phyloP scores from a whole-genome alignment of 2,329 filamentous ascomycete species.

The Pseudogymnoascus sp. region DNA sequence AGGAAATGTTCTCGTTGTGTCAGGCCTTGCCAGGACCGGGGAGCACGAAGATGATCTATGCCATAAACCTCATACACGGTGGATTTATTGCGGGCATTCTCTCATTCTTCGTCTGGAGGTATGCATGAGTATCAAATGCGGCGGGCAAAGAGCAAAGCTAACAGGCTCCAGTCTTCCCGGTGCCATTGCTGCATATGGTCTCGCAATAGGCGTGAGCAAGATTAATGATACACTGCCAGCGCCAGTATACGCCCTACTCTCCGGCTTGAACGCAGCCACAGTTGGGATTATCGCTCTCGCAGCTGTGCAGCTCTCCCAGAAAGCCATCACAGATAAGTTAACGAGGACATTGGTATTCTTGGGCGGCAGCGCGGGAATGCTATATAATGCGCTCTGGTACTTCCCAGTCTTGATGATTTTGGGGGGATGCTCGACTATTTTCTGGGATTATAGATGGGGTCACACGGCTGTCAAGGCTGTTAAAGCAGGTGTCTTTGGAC shows the following conservation, averaged over 20 bases:
- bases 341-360: constrained; percentile 60
- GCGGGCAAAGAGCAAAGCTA: constrained; percentile 30
- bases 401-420: constrained; percentile 59
- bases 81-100: constrained; percentile 53
- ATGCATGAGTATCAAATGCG: not conserved
- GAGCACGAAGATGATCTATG: constrained; percentile 67
- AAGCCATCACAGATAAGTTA: constrained; percentile 59
- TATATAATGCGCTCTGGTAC: constrained; percentile 71
- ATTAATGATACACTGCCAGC: constrained; percentile 53
- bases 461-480: not conserved
- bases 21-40: constrained; percentile 63
- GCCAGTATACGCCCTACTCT: constrained; percentile 62
- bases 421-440: constrained; percentile 46
- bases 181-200: constrained; percentile 62
- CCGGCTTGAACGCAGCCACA: constrained; percentile 64
- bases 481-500: not conserved
- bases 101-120: constrained; percentile 32
- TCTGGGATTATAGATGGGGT: constrained; percentile 44
- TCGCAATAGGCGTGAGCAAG: constrained; percentile 58
- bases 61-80: constrained; percentile 57
- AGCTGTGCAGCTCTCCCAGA: constrained; percentile 60
- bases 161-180: constrained; percentile 64
- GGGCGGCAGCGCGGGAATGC: constrained; percentile 56
- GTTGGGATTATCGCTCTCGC: constrained; percentile 68
- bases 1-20: constrained; percentile 64